A percentile compares a stretch with the other conserved stretches of the same genome.
phyloP scores from a whole-genome alignment of 768 basidiomycete species.

The Boletus rufocinnamomeus region DNA sequence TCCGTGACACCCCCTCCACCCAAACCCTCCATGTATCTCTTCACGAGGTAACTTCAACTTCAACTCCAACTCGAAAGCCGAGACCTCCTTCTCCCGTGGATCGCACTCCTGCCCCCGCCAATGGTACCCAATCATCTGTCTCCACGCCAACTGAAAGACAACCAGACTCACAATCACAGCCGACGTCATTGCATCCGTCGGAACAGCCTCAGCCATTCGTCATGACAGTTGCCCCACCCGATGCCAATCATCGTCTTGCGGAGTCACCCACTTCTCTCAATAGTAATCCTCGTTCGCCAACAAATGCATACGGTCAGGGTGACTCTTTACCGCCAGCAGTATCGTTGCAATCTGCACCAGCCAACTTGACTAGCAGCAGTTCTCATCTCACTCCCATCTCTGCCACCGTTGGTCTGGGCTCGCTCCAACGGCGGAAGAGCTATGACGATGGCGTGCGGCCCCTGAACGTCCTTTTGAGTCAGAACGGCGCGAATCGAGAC shows the following conservation, averaged over 20 bases:
- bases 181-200: slow-evolving; percentile 23
- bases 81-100: slow-evolving; percentile 20
- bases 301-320: neutral
- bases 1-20: slow-evolving; percentile 30
- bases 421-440: slow-evolving; percentile 40
- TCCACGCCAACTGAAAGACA: slow-evolving; percentile 24
- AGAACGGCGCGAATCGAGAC: slow-evolving; percentile 15
- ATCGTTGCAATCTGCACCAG: slow-evolving; percentile 22
- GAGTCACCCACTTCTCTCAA: slow-evolving; percentile 12
- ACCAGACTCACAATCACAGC: slow-evolving; percentile 10
- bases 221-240: slow-evolving; percentile 47
- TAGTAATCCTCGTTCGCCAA: slow-evolving; percentile 1
- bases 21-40: slow-evolving; percentile 21
- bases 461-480: slow-evolving; percentile 37
- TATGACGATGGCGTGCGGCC: slow-evolving; percentile 47
- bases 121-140: slow-evolving; percentile 3
- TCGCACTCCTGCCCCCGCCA: neutral
- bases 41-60: slow-evolving; percentile 5
- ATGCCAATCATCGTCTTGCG: slow-evolving; percentile 6
- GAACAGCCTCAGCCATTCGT: slow-evolving; percentile 40
- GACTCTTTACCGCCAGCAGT: slow-evolving; percentile 4
- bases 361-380: slow-evolving; percentile 3
- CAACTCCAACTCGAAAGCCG: slow-evolving; percentile 7
- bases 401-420: slow-evolving; percentile 8
- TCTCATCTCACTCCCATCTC: slow-evolving; percentile 29